Evolutionary conservation across 2,329 filamentous ascomycete genomes (phyloP), one percentile per base, ranked within the genome.

Genomic region (Colletotrichum simmondsii): DNA sequence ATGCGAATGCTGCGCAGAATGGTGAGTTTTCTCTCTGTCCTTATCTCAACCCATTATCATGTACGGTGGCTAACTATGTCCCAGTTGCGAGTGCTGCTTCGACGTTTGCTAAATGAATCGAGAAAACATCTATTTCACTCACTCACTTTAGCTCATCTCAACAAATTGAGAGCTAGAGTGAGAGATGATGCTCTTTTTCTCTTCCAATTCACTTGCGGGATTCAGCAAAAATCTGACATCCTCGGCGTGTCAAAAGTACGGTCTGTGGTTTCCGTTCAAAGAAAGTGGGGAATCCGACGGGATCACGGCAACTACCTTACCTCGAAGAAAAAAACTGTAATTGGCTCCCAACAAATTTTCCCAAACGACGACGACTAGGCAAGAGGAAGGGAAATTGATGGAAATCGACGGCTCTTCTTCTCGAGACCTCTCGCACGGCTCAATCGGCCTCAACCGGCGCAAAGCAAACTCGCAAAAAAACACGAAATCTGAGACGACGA

Each of bases 1-100:
- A 35, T 88, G 86, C 78, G 87, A 88, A 76, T 85, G 84, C 75
- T 88, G 74, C 53, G 74, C 72, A 19, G 74, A 75, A 52, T 75
- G 86, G 84, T 83, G 81, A 80, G 82, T 81, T 57, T 42, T 59
- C 19, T n/a, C 37, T 11, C 30, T 12, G 3, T 14, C 26, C 19
- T 16, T 5, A 16, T 42, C 19, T n/a, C 14, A 2, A 30, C 24
- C 26, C 10, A 60, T 52, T 26, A n/a, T 12, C 16, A n/a, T 14
- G 24, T 19, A 24, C 11, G 14, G 56, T 54, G 52, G 22, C 62
- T 76, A 56, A 75, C 67, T 11, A 37, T 24, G 16, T 1, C 49
- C 68, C 49, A 73, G 80, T 74, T 85, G 84, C 76, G 83, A 85
- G 68, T 85, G 84, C 75, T 78, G 77, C 54, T 72, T 77, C 61